Conservation (phyloP, 441 rosid genomes). For the Eruca vesicaria region DNA sequence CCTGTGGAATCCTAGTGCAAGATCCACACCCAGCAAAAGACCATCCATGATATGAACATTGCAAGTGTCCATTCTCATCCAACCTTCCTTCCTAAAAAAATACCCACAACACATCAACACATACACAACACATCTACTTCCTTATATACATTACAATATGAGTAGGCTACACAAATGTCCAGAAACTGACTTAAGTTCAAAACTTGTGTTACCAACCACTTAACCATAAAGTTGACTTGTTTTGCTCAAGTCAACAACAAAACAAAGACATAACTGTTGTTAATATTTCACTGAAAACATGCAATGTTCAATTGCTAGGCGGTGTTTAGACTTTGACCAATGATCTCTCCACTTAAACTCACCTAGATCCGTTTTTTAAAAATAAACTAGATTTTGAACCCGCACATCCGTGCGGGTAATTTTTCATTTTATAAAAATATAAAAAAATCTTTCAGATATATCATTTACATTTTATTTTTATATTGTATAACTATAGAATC, state of each 20-base stretch:
- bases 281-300: background rate
- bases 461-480: too few relatives aligned
- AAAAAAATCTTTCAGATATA: too few relatives aligned
- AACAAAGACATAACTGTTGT: background rate
- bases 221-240: background rate
- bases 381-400: too few relatives aligned
- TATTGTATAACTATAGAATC: too few relatives aligned
- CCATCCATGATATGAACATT: constrained; percentile 99
- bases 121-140: background rate
- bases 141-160: background rate
- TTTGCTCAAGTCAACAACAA: background rate
- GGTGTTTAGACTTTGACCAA: too few relatives aligned
- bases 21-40: constrained; percentile 88
- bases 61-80: constrained; percentile 87
- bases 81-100: constrained; percentile 79
- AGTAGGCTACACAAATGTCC: too few relatives aligned
- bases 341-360: too few relatives aligned
- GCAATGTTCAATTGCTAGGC: too few relatives aligned
- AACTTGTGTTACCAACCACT: background rate
- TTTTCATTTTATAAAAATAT: too few relatives aligned
- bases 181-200: constrained; percentile 1
- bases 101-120: background rate
- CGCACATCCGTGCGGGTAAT: too few relatives aligned
- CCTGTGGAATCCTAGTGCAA: constrained; percentile 83
- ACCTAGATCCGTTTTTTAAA: too few relatives aligned